phyloP scores from a whole-genome alignment of 2,329 filamentous ascomycete genomes.

The Cercospora zeae-maydis region DNA sequence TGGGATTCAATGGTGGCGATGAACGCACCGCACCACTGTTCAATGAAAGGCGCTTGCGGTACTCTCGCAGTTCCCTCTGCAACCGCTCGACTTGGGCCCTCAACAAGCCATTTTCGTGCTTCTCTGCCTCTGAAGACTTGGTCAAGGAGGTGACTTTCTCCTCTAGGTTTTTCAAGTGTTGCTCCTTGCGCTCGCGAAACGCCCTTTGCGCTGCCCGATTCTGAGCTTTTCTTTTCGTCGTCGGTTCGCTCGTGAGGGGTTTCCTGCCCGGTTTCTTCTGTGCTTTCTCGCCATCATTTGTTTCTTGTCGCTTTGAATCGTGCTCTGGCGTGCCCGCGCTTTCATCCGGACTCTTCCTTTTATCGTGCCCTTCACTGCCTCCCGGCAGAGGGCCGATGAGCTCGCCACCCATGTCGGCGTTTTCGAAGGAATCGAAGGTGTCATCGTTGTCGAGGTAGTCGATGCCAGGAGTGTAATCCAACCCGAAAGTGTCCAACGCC shows the following conservation, averaged over 20 bases:
- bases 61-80: constrained; percentile 79
- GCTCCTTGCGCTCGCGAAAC: constrained; percentile 92
- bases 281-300: constrained; percentile 75
- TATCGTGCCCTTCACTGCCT: constrained; percentile 57
- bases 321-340: constrained; percentile 62
- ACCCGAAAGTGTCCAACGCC: constrained; percentile 29
- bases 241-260: constrained; percentile 91
- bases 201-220: constrained; percentile 89
- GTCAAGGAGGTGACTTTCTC: constrained; percentile 64
- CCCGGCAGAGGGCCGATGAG: constrained; percentile 76
- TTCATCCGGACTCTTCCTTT: constrained; percentile 66
- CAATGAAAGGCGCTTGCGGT: constrained; percentile 77
- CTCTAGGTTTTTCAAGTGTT: constrained; percentile 81
- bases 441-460: constrained; percentile 76
- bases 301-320: constrained; percentile 73
- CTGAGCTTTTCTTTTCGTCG: constrained; percentile 95
- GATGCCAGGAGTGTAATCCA: constrained; percentile 64
- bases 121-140: constrained; percentile 77
- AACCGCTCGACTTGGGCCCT: constrained; percentile 86
- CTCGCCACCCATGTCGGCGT: constrained; percentile 52
- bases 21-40: constrained; percentile 47
- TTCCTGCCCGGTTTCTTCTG: constrained; percentile 96
- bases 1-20: constrained; percentile 46
- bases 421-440: constrained; percentile 75
- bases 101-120: constrained; percentile 78